A percentile compares a stretch with the other conserved stretches of the same genome.
Evolutionary conservation across 2,329 filamentous ascomycete species (phyloP).

Genomic region (Diaporthe longicolla): DNA sequence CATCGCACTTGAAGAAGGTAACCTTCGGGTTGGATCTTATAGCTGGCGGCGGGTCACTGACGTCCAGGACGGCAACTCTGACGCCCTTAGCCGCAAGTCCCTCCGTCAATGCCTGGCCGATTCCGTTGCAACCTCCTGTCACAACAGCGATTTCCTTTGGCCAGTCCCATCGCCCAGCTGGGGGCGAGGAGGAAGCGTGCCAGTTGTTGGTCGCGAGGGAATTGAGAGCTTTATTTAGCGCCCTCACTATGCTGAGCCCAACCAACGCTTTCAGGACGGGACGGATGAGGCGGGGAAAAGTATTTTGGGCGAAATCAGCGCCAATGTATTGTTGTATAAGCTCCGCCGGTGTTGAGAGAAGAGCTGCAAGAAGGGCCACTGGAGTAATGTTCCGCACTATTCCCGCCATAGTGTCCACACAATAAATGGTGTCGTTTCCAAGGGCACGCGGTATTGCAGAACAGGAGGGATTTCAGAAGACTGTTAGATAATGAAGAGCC

Average conservation of each 20-base stretch:
- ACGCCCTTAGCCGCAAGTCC: slow-evolving; percentile 53
- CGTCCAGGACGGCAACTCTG: slow-evolving; percentile 55
- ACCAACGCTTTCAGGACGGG: slow-evolving; percentile 32
- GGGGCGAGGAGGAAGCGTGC: slow-evolving; percentile 41
- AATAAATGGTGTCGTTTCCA: no score
- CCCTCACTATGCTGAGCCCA: slow-evolving; percentile 30
- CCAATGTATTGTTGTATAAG: slow-evolving; percentile 30
- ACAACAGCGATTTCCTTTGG: slow-evolving; percentile 49
- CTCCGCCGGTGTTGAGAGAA: slow-evolving; percentile 33
- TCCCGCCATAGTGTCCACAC: not conserved
- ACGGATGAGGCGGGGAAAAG: slow-evolving; percentile 13
- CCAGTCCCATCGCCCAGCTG: slow-evolving; percentile 46
- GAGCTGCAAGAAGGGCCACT: slow-evolving; percentile 33
- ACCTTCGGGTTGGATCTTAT: slow-evolving; percentile 43
- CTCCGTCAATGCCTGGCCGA: slow-evolving; percentile 53
- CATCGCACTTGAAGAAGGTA: slow-evolving; percentile 60
- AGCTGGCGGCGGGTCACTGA: slow-evolving; percentile 49
- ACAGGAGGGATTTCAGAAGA: not conserved
- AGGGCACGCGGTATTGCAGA: not conserved
- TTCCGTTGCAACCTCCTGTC: slow-evolving; percentile 51
- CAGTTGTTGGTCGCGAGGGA: slow-evolving; percentile 46
- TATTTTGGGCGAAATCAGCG: slow-evolving; percentile 15
- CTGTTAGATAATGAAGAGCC: no score
- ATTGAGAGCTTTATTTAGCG: slow-evolving; percentile 44
- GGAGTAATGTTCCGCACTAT: slow-evolving; percentile 13